A percentile compares a stretch with the other conserved stretches of the same genome.
phyloP scores from a whole-genome alignment of 2,329 filamentous ascomycete genomes.

The Akanthomyces lecanii region DNA sequence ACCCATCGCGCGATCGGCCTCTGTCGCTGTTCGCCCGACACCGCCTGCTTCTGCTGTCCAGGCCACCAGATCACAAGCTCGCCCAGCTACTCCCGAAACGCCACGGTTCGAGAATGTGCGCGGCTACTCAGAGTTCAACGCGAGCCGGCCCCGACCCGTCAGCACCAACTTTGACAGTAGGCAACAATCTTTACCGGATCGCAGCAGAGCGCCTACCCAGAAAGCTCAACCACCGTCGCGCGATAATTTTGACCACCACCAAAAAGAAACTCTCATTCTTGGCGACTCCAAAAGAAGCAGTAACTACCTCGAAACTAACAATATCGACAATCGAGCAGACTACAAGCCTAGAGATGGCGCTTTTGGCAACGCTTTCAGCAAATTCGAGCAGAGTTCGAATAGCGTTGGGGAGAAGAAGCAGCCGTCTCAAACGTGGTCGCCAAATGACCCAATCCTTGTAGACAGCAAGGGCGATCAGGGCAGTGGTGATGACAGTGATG shows the following conservation, averaged over 20 bases:
- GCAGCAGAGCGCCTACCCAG: constrained; percentile 65
- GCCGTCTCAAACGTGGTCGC: not conserved
- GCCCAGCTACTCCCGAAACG: constrained; percentile 7
- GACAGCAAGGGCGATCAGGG: constrained; percentile 52
- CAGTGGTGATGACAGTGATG: constrained; percentile 61
- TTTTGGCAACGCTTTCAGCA: constrained; percentile 90
- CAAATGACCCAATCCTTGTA: constrained; percentile 28
- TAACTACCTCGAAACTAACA: not conserved
- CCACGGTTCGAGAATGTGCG: constrained; percentile 15
- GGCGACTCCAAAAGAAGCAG: not conserved
- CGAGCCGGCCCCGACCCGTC: constrained; percentile 60
- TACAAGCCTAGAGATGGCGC: constrained; percentile 72
- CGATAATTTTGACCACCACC: not conserved
- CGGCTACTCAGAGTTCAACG: constrained; percentile 26
- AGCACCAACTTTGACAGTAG: constrained; percentile 72
- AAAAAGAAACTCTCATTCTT: not conserved
- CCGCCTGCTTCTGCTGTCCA: not conserved
- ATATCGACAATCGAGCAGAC: not conserved
- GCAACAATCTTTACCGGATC: constrained; percentile 1
- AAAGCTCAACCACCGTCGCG: not conserved
- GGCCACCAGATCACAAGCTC: not conserved
- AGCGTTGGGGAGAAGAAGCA: constrained; percentile 38
- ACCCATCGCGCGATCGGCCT: constrained; percentile 3
- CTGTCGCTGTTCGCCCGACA: constrained; percentile 6
- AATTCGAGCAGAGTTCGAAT: constrained; percentile 65